These are phyloP conservation scores for Diaporthe longicolla DNA, from an alignment of 2,329 filamentous ascomycete genomes.

Conservation along the genomic window DNA sequence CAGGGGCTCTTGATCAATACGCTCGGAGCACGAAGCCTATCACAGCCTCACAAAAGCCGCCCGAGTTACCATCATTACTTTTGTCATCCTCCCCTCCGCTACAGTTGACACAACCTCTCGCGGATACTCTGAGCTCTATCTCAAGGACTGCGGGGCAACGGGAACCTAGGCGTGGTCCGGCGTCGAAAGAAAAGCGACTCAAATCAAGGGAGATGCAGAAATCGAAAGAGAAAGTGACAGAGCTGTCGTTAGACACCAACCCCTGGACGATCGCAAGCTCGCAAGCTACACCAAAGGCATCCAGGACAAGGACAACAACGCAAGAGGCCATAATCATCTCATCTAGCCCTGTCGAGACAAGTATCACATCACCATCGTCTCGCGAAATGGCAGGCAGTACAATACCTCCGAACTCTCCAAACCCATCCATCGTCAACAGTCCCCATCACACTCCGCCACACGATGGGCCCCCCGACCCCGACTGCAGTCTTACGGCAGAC, in stretches of 20 bases:
- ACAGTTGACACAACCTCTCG: not conserved
- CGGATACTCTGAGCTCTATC: not conserved
- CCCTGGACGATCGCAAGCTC: slow-evolving; percentile 59
- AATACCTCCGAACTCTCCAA: not conserved
- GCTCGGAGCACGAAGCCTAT: slow-evolving; percentile 54
- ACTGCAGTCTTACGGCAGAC: not conserved
- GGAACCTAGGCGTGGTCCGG: not conserved
- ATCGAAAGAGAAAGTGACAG: slow-evolving; percentile 42
- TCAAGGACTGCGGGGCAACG: not conserved
- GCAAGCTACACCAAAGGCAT: slow-evolving; percentile 51
- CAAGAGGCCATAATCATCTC: slow-evolving; percentile 48
- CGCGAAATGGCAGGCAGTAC: not conserved
- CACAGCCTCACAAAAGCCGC: not conserved
- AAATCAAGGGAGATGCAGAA: slow-evolving; percentile 41
- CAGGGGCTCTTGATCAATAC: slow-evolving; percentile 55
- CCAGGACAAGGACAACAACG: slow-evolving; percentile 38
- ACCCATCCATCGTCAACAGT: not conserved
- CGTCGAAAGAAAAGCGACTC: slow-evolving; percentile 49
- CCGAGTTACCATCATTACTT: not conserved
- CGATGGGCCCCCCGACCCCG: not conserved
- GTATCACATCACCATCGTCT: slow-evolving; percentile 12
- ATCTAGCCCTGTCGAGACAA: slow-evolving; percentile 47
- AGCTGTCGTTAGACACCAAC: slow-evolving; percentile 50
- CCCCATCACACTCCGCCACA: not conserved
- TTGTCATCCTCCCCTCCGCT: slow-evolving; percentile 17